Evolutionary conservation across 441 rosid genomes (phyloP).

Genomic region (Syzygium syzygioides): DNA sequence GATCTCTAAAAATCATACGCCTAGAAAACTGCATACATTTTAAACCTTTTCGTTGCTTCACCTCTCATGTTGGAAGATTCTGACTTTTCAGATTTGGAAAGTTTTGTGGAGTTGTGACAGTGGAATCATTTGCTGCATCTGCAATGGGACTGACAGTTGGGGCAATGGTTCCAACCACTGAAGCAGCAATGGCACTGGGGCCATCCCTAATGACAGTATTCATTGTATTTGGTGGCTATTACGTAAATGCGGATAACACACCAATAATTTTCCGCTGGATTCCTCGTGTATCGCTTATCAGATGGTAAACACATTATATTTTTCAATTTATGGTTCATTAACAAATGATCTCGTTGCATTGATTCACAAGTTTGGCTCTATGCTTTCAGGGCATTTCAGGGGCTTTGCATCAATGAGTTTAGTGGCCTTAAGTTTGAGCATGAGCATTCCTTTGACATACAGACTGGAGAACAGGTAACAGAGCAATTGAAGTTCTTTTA

Average conservation of each 20-base stretch:
- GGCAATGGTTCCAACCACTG: constrained; percentile 90
- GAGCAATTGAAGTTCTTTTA: background rate
- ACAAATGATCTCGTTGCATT: background rate
- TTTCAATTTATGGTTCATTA: background rate
- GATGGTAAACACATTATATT: constrained; percentile 51
- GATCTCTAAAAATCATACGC: background rate
- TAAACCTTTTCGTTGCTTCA: background rate
- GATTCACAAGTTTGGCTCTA: background rate
- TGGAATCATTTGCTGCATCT: constrained; percentile 92
- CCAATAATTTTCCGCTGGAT: constrained; percentile 93
- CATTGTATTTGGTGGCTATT: constrained; percentile 91
- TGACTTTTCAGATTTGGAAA: constrained; percentile 60
- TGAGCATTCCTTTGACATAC: constrained; percentile 69
- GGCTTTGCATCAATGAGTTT: constrained; percentile 93
- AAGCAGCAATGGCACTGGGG: constrained; percentile 98
- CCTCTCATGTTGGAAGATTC: background rate
- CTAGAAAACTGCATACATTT: background rate
- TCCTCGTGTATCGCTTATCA: constrained; percentile 78
- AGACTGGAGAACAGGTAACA: constrained; percentile 91
- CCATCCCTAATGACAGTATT: constrained; percentile 98
- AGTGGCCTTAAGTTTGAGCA: constrained; percentile 77
- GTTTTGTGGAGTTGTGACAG: constrained; percentile 88
- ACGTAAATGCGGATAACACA: constrained; percentile 79
- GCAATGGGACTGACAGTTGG: constrained; percentile 99
- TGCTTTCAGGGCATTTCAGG: constrained; percentile 90